Base-by-base conservation (phyloP, 306 rosid species). In the Fagus crenata region DNA sequence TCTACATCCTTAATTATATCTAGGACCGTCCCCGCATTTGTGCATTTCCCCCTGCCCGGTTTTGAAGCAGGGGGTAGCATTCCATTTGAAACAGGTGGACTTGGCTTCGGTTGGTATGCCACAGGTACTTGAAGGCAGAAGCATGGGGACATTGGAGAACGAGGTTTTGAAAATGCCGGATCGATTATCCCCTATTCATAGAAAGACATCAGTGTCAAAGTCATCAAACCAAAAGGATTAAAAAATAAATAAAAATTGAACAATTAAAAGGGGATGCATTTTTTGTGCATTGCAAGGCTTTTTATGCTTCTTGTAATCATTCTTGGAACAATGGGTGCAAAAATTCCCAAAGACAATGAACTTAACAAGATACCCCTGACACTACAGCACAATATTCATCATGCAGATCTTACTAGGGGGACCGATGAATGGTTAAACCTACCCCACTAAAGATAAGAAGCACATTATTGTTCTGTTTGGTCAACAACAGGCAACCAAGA, bases 1-100 rank as follows among this genome's bases (percentile, higher is more conserved):
- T 96, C 98, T 78, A 96, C 99, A 54, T 92, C 98, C 87, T 91
- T 96, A 80, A 93, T 83, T 71, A 84, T 81, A 53, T 96, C 97
- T 31, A 93, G 83, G 69, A 96, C 74, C 49, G 69, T 76, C 17
- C 55, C 81, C 1, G 96, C 85, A 36, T 91, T 91, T 7, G 99
- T 96, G 90, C 83, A 85, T 82, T 92, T 96, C 7, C 98, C 98
- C 58, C 80, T 86, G 83, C 91, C 90, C 17, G 96, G 89, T 82
- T 89, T 96, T 15, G 93, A 77, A 12, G 91, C 84, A 35, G 97
- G 99, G 14, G 99, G 99, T 65, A 90, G 81, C 91, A 92, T 87
- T 73, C 96, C 97, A 11, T 88, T 91, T 17, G 97, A 85, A 60
- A 73, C 84, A 53, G 96, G 89, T 0, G 93, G 88, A 81, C 93